Percentiles rank a stretch among this genome's conserved stretches.
Evolutionary conservation across 78 protist genomes (phyloP).

Genomic region (Pelomyxa schiedti): DNA sequence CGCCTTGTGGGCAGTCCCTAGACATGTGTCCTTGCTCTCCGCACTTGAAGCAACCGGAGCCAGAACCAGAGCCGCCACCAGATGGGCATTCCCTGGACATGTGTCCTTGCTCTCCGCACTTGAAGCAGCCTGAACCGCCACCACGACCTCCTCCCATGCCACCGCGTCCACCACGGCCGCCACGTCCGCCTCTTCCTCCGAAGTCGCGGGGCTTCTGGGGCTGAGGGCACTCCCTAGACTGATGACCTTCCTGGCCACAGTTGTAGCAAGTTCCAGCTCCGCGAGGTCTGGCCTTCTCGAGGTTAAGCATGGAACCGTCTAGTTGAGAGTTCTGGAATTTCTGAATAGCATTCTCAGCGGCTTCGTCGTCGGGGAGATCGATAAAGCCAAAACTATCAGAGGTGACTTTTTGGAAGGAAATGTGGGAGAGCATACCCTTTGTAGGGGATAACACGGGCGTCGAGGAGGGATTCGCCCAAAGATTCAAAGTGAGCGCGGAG

Average conservation of each 20-base stretch:
- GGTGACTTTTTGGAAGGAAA: no score
- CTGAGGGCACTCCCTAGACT: slow-evolving; percentile 19
- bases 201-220: not conserved
- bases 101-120: slow-evolving; percentile 10
- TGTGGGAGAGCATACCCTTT: no score
- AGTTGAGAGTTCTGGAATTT: no score
- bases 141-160: slow-evolving; percentile 1
- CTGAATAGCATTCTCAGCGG: no score
- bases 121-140: slow-evolving; percentile 5
- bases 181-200: not conserved
- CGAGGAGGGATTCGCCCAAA: no score
- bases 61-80: not conserved
- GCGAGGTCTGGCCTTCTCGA: no score
- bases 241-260: slow-evolving; percentile 28
- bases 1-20: not conserved
- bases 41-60: slow-evolving; percentile 9
- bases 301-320: no score
- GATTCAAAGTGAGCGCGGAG: no score
- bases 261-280: slow-evolving; percentile 24
- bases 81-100: slow-evolving; percentile 2
- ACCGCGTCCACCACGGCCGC: no score
- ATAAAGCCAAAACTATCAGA: no score
- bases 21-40: slow-evolving; percentile 26
- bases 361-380: no score
- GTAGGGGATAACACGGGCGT: no score